Conservation (phyloP, 75 land plant genomes). For the Larix kaempferi region DNA sequence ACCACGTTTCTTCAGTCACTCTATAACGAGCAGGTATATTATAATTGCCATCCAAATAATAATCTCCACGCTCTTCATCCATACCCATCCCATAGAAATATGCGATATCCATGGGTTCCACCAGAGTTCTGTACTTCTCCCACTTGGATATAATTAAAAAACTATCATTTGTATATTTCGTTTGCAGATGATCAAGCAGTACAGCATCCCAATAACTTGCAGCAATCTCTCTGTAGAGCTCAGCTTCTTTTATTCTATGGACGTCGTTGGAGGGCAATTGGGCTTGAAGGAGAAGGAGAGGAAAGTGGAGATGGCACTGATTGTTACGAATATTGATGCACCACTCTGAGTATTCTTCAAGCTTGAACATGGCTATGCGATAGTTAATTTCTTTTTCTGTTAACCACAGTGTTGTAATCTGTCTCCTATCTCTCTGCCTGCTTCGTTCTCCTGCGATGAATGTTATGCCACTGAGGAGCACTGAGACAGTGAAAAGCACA, state of each 20-base stretch:
- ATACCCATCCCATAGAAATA: not conserved
- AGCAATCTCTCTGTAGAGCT: conserved; percentile 3
- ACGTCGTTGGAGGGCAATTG: not conserved
- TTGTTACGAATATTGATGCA: too few species aligned
- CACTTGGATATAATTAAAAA: not conserved
- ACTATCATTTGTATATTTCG: not conserved
- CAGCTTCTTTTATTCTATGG: conserved; percentile 1
- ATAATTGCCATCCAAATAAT: not conserved
- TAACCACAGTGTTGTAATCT: not conserved
- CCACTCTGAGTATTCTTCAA: conserved; percentile 4
- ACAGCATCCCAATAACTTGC: conserved; percentile 3
- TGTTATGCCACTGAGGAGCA: not conserved
- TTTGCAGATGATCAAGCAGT: not conserved
- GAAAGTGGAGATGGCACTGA: too few species aligned
- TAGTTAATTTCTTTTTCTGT: not conserved
- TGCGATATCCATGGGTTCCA: not conserved
- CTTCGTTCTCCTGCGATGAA: conserved; percentile 1
- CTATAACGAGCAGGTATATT: not conserved
- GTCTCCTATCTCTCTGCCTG: not conserved
- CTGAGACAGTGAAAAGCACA: not conserved
- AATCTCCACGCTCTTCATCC: not conserved
- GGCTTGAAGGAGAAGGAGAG: too few species aligned
- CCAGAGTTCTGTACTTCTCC: conserved; percentile 1
- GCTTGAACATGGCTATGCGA: not conserved
- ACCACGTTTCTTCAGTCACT: not conserved